Evolutionary conservation across 495 filamentous ascomycete genomes (phyloP).

Genomic region (Neurospora pannonica): DNA sequence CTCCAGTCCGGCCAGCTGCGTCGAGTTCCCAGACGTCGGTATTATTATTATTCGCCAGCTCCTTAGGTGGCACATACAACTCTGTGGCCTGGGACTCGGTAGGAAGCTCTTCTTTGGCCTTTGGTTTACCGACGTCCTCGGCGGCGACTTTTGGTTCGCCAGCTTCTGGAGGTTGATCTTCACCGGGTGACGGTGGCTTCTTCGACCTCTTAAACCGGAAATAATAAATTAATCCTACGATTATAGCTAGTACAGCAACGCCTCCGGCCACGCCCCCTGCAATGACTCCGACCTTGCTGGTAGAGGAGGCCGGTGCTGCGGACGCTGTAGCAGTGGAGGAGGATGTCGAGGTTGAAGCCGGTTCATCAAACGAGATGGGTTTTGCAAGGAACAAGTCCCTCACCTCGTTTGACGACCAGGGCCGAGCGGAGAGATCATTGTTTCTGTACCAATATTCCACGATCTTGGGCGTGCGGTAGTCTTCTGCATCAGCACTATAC

Average conservation of each 20-base stretch:
- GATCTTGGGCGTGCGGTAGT: too few species aligned
- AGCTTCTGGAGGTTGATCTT: neutral
- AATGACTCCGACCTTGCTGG: neutral
- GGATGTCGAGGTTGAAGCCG: neutral
- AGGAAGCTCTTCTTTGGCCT: neutral
- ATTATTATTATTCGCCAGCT: neutral
- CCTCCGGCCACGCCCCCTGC: neutral
- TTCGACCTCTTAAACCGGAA: neutral
- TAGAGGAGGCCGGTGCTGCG: neutral
- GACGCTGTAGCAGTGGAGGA: too few species aligned
- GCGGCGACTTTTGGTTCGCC: neutral
- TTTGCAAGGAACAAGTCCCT: too few species aligned
- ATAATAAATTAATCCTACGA: neutral
- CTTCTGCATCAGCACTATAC: too few species aligned
- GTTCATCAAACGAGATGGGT: too few species aligned
- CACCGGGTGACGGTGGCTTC: neutral
- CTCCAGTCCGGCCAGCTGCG: neutral
- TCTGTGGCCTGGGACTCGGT: neutral
- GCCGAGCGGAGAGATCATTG: too few species aligned
- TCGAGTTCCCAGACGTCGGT: neutral
- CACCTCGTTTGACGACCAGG: too few species aligned
- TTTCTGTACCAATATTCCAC: too few species aligned
- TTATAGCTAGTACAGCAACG: neutral
- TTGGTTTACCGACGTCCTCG: neutral
- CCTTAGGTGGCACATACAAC: neutral